Evolutionary conservation across 2,329 filamentous ascomycete species (phyloP).

Genomic region (Reticulascus tulasneorum): DNA sequence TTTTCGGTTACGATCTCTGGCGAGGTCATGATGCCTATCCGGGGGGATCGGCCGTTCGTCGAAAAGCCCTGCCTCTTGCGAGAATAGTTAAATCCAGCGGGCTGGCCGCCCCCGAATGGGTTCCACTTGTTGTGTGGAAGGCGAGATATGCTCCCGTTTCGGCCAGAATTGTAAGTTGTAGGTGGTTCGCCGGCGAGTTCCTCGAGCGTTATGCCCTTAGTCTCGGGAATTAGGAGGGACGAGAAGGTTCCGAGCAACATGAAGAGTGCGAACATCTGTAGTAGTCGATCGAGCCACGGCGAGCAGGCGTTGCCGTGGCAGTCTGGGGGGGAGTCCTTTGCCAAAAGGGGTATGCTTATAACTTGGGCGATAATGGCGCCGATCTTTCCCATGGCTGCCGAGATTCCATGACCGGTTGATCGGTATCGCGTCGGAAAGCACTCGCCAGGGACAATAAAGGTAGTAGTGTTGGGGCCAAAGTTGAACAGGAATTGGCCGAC

Average conservation of each 20-base stretch:
- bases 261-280: slow-evolving; percentile 76
- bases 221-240: slow-evolving; percentile 72
- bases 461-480: slow-evolving; percentile 62
- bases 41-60: slow-evolving; percentile 24
- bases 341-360: slow-evolving; percentile 60
- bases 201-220: slow-evolving; percentile 70
- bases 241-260: slow-evolving; percentile 70
- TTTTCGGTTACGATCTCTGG: slow-evolving; percentile 29
- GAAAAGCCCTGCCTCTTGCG: slow-evolving; percentile 23
- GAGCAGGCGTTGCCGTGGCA: slow-evolving; percentile 46
- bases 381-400: slow-evolving; percentile 63
- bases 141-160: slow-evolving; percentile 43
- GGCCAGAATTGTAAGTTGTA: slow-evolving; percentile 52
- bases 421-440: slow-evolving; percentile 62
- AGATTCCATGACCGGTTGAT: slow-evolving; percentile 60
- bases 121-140: slow-evolving; percentile 35
- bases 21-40: slow-evolving; percentile 39
- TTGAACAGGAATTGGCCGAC: slow-evolving; percentile 65
- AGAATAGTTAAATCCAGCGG: slow-evolving; percentile 47
- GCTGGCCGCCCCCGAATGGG: slow-evolving; percentile 45
- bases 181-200: slow-evolving; percentile 64
- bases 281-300: slow-evolving; percentile 66
- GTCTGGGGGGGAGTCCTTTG: slow-evolving; percentile 47
- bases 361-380: slow-evolving; percentile 65
- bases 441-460: slow-evolving; percentile 62